Percentiles rank a stretch among this genome's conserved stretches.
Evolutionary conservation across 805 yeast species (phyloP).

Genomic region (Saturnispora zaruensis): DNA sequence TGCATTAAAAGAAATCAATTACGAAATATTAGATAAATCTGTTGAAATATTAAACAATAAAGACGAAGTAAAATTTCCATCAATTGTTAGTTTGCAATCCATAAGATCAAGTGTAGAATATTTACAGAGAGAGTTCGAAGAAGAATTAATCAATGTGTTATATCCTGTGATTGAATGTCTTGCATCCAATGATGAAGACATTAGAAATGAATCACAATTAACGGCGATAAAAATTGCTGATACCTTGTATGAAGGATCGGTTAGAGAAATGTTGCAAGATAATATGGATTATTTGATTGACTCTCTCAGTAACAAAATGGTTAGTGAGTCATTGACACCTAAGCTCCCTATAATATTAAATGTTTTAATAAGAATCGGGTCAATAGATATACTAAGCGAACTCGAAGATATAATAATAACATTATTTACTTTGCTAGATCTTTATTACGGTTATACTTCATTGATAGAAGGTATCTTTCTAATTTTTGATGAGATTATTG

Average conservation of each 20-base stretch:
- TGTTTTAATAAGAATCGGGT: conserved; percentile 63
- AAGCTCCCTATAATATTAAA: conserved; percentile 61
- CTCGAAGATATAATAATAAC: conserved; percentile 62
- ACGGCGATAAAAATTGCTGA: conserved; percentile 45
- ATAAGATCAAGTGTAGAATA: conserved; percentile 29
- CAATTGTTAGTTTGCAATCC: conserved; percentile 36
- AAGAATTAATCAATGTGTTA: conserved; percentile 59
- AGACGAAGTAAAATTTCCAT: conserved; percentile 5
- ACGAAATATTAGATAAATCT: conserved; percentile 6
- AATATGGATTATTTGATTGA: conserved; percentile 81
- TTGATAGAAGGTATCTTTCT: conserved; percentile 67
- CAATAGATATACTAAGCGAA: conserved; percentile 52
- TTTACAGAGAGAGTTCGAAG: conserved; percentile 34
- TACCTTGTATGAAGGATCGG: conserved; percentile 46
- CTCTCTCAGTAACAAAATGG: conserved; percentile 58
- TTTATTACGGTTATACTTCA: conserved; percentile 72
- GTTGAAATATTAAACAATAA: background rate
- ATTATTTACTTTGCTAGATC: conserved; percentile 68
- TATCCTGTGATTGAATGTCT: conserved; percentile 67
- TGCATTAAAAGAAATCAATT: background rate
- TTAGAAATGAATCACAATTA: conserved; percentile 43
- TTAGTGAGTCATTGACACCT: conserved; percentile 66
- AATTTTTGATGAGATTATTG: conserved; percentile 55
- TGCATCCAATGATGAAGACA: conserved; percentile 42
- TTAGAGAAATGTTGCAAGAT: conserved; percentile 46